Conservation (phyloP, 2,329 filamentous ascomycete genomes). For the Elsinoe ampelina region DNA sequence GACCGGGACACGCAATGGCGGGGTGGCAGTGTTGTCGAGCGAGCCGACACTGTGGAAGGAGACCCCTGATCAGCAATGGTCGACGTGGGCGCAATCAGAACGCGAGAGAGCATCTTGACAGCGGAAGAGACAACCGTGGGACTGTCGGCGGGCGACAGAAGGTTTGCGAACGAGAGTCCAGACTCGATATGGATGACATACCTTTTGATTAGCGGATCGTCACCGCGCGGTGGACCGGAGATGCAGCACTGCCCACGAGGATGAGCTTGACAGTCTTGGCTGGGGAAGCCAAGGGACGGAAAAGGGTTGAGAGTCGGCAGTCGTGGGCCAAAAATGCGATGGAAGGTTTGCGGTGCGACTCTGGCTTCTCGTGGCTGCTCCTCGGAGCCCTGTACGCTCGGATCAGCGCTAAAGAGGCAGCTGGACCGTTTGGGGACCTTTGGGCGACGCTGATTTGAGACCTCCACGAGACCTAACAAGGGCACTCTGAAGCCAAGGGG, state of each 20-base stretch:
- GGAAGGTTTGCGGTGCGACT: not conserved
- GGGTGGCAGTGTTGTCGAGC: constrained; percentile 7
- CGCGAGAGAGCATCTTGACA: not conserved
- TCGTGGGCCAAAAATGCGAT: not conserved
- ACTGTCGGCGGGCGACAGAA: not conserved
- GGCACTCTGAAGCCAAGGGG: not conserved
- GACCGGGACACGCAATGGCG: not conserved
- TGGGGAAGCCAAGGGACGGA: not conserved
- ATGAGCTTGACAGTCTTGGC: constrained; percentile 6
- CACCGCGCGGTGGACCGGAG: not conserved
- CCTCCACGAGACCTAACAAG: not conserved
- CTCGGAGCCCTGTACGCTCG: not conserved
- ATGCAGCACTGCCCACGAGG: constrained; percentile 8
- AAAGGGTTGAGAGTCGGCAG: not conserved
- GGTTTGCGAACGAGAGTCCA: constrained; percentile 1
- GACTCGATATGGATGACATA: constrained; percentile 6
- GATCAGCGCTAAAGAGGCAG: not conserved
- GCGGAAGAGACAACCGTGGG: not conserved
- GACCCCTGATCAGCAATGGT: constrained; percentile 8
- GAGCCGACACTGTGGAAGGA: not conserved
- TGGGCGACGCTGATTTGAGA: not conserved
- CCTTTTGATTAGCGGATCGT: not conserved
- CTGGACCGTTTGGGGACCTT: not conserved
- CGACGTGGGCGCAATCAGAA: constrained; percentile 4
- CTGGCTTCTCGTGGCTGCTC: not conserved